Evolutionary conservation across 805 yeast species (phyloP), one percentile per base, ranked within the genome.

Genomic region (Saturnispora diversa): DNA sequence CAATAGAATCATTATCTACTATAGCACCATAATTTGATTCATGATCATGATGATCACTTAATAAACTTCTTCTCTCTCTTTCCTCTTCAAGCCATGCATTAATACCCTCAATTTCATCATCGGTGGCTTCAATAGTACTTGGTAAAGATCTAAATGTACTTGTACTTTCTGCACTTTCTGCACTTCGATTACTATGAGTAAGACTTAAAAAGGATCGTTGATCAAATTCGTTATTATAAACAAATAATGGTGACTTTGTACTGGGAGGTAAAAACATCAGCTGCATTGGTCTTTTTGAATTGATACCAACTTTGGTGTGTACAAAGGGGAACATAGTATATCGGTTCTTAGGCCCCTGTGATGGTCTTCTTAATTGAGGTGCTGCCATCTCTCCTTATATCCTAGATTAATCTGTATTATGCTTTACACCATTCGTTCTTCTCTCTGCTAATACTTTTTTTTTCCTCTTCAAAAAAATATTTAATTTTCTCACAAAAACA

Each of bases 221-320:
- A 38, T 62, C 66, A 21, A 41, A 47, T 21, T 54, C 56, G 37
- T 53, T 55, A 38, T 50, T 55, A 41, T 60, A 61, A 9, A 61
- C 53, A 44, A 61, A 61, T 27, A 60, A 46, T 1, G 65, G 66
- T 13, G 64, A 60, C 35, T 54, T 52, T 1, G 64, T 61, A 42
- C 65, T 59, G 4, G 65, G 66, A 1, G 65, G 65, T 15, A 62
- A 53, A 43, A 62, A 62, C 28, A 61, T 60, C 28, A 62, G 41
- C 19, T 37, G 40, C 11, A 34, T 37, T 2, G 65, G 62, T 34
- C 65, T 47, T 41, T 58, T 60, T 10, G 60, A 56, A 45, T 59
- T 60, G 28, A 61, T 56, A 6, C 50, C 45, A 21, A 48, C 43
- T 19, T 21, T 30, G 5, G 22, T 30, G 12, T 30, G 33, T 20